A percentile compares a stretch with the other conserved stretches of the same genome.
phyloP scores from a whole-genome alignment of 1,284 basidiomycete genomes.

The Rhodotorula sp. region DNA sequence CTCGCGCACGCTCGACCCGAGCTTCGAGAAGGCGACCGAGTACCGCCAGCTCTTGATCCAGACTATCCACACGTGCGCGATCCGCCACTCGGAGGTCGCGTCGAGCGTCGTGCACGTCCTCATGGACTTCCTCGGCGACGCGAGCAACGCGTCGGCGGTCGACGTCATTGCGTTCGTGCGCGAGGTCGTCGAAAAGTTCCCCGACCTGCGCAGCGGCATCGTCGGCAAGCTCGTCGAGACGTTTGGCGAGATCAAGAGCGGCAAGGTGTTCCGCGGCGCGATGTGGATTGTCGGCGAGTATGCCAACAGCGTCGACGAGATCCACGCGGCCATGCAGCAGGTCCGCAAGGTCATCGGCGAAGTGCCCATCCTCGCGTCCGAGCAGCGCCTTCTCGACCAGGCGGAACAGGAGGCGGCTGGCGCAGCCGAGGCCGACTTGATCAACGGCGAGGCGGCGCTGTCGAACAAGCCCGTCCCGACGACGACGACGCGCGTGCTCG shows the following conservation, averaged over 20 bases:
- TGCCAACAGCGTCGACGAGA: constrained; percentile 64
- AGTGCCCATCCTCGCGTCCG: constrained; percentile 90
- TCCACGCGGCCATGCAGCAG: constrained; percentile 74
- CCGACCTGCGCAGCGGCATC: constrained; percentile 77
- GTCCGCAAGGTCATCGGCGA: constrained; percentile 89
- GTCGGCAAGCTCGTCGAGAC: constrained; percentile 83
- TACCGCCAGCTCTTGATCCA: constrained; percentile 97
- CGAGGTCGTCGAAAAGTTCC: constrained; percentile 98
- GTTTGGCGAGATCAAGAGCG: constrained; percentile 87
- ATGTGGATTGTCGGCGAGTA: constrained; percentile 99
- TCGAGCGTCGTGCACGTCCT: constrained; percentile 94
- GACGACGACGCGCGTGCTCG: constrained; percentile 67
- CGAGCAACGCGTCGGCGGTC: constrained; percentile 83
- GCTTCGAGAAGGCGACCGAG: constrained; percentile 73
- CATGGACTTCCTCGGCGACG: constrained; percentile 98
- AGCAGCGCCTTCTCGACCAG: constrained; percentile 76
- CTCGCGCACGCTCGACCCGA: constrained; percentile 81
- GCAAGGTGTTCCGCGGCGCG: constrained; percentile 94
- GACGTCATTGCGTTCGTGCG: constrained; percentile 96
- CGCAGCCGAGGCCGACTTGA: constrained; percentile 46
- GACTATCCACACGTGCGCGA: constrained; percentile 93
- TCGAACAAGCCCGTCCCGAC: constrained; percentile 51
- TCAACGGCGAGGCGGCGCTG: constrained; percentile 45
- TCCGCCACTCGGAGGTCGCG: constrained; percentile 98
- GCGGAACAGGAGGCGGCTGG: constrained; percentile 61